Base-by-base conservation (phyloP, 257 asterid genomes). In the Ophiorrhiza pumila region DNA sequence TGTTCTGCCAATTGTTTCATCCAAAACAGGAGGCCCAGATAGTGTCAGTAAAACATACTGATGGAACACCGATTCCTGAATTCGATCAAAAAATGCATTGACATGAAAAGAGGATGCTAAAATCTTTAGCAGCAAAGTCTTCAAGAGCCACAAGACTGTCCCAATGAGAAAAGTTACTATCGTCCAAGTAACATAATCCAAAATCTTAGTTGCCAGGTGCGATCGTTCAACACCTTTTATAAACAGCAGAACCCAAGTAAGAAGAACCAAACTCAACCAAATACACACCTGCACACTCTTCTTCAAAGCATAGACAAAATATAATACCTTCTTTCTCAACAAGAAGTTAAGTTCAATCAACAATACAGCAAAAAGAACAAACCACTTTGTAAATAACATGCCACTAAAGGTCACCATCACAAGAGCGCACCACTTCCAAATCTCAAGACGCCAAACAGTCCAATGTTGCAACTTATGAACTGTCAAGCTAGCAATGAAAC, bases 41-140 rank as follows among this genome's bases (percentile, higher is more conserved):
- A 92, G 78, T 0, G 96, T 85, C 70, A 80, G 53, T 23, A 92
- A 65, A 50, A 92, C 80, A 47, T 87, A 93, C 83, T 93, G 98
- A 84, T 89, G 90, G 72, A 89, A 85, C 39, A 83, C 75, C 0
- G 98, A 81, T 45, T 90, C 96, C 37, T 87, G 98, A 79, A 93
- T 91, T 81, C 97, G 74, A 73, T 93, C 97, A 67, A 93, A 91
- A 87, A 90, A 93, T 1, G 95, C 81, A 27, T 77, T 93, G 10
- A 89, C 97, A 25, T 93, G 93, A 73, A 93, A 93, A 8, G 93
- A 82, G 12, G 95, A 84, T 7, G 99, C 97, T 81, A 92, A 78
- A 42, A 90, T 86, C 85, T 92, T 92, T 18, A 92, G 80, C 68
- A 89, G 74, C 82, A 89, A 68, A 18, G 91, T 93, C 79, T 93